Evolutionary conservation across 164 flowering plant genomes (phyloP).

Genomic region (Vitis rotundifolia): DNA sequence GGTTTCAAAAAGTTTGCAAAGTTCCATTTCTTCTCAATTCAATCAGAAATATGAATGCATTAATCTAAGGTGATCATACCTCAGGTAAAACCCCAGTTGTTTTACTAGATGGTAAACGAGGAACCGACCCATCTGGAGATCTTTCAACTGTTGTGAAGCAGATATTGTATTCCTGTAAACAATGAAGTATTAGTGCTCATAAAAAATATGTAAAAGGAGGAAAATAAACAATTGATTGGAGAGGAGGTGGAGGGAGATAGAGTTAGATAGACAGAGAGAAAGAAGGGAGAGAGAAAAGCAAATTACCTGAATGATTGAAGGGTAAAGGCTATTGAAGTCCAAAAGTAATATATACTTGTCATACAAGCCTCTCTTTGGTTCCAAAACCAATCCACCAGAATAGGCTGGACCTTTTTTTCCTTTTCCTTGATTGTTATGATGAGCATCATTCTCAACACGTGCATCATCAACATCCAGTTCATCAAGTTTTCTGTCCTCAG

Average conservation of each 20-base stretch:
- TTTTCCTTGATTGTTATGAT: conserved; percentile 45
- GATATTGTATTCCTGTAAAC: conserved; percentile 88
- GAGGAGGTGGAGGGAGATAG: not conserved
- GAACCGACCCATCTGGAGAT: conserved; percentile 64
- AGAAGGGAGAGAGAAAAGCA: not conserved
- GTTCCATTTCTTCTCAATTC: not conserved
- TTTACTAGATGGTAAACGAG: conserved; percentile 69
- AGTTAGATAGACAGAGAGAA: not conserved
- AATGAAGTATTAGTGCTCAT: not conserved
- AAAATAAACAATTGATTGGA: not conserved
- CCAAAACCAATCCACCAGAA: conserved; percentile 95
- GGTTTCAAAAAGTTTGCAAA: not conserved
- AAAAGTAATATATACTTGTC: conserved; percentile 93
- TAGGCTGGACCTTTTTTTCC: conserved; percentile 88
- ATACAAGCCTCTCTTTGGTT: conserved; percentile 93
- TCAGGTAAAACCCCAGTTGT: conserved; percentile 85
- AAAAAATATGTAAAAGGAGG: not conserved
- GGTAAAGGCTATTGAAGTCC: conserved; percentile 99
- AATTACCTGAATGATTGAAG: conserved; percentile 95
- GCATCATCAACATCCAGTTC: conserved; percentile 40
- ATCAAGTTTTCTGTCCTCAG: conserved; percentile 45
- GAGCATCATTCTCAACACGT: conserved; percentile 40
- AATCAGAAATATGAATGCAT: not conserved
- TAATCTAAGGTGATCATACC: conserved; percentile 42
- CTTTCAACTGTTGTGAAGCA: conserved; percentile 97